Conservation (phyloP, 2,329 filamentous ascomycete genomes). For the Zymoseptoria pseudotritici region DNA sequence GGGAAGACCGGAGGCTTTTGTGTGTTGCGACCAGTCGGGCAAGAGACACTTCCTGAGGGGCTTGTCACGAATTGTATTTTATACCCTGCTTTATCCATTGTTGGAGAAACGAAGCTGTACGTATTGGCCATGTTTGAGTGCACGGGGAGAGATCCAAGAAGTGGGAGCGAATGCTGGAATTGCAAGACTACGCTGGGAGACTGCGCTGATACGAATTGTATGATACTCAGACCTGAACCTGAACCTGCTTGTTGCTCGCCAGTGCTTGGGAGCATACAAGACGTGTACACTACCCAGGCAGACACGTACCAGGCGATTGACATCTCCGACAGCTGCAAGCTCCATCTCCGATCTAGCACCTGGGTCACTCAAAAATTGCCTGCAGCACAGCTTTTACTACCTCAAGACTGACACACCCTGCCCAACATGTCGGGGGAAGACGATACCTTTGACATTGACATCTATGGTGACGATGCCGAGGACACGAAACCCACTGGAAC, state of each 20-base stretch:
- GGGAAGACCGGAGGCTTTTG: neutral
- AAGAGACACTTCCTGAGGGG: neutral
- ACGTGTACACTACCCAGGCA: conserved; percentile 19
- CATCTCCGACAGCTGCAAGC: neutral
- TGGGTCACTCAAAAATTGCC: neutral
- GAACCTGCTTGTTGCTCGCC: neutral
- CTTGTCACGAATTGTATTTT: neutral
- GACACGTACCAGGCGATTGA: conserved; percentile 7
- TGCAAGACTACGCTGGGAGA: conserved; percentile 3
- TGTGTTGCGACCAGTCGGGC: neutral
- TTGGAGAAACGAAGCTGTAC: conserved; percentile 12
- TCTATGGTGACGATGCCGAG: conserved; percentile 54
- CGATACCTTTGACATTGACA: conserved; percentile 65
- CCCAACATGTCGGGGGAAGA: conserved; percentile 46
- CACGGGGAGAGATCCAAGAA: neutral
- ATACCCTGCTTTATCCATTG: neutral
- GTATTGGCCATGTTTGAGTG: conserved; percentile 17
- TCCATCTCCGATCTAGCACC: neutral
- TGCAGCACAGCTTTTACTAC: neutral
- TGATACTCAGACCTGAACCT: conserved; percentile 16
- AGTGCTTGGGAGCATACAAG: conserved; percentile 4
- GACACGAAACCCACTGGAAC: conserved; percentile 27
- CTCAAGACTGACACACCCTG: conserved; percentile 7
- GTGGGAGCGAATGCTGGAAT: too few relatives aligned
- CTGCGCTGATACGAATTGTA: conserved; percentile 17